phyloP scores from a whole-genome alignment of 495 filamentous ascomycete species.

The Aspergillus wentii region DNA sequence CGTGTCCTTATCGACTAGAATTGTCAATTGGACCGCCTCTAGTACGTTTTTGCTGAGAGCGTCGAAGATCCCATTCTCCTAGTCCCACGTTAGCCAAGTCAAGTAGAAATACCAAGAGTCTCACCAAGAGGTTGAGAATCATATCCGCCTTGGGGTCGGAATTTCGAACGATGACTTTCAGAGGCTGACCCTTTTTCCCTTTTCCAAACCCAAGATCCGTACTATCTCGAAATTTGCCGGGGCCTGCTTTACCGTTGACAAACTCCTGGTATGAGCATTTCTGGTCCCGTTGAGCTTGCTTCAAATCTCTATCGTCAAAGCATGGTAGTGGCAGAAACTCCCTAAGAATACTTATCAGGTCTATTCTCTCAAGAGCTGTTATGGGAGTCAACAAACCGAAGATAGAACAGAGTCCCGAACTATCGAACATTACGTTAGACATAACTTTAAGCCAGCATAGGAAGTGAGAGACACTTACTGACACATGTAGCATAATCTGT shows the following conservation, averaged over 20 bases:
- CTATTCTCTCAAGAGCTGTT: not conserved
- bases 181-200: slow-evolving; percentile 17
- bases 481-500: slow-evolving; percentile 42
- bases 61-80: slow-evolving; percentile 46
- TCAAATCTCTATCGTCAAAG: slow-evolving; percentile 27
- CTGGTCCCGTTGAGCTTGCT: slow-evolving; percentile 12
- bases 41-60: slow-evolving; percentile 33
- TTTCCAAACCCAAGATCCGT: slow-evolving; percentile 13
- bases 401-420: slow-evolving; percentile 27
- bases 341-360: slow-evolving; percentile 11
- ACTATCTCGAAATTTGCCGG: not conserved
- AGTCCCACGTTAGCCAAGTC: slow-evolving; percentile 7
- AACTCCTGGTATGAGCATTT: slow-evolving; percentile 24
- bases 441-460: not conserved
- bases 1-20: slow-evolving; percentile 31
- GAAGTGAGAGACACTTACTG: slow-evolving; percentile 14
- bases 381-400: slow-evolving; percentile 18
- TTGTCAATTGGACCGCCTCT: slow-evolving; percentile 40
- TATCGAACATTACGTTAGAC: slow-evolving; percentile 5
- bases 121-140: slow-evolving; percentile 40
- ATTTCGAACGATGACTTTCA: slow-evolving; percentile 29
- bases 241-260: slow-evolving; percentile 7
- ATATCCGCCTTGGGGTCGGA: slow-evolving; percentile 32
- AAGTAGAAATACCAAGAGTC: slow-evolving; percentile 2
- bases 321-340: slow-evolving; percentile 26